phyloP scores from a whole-genome alignment of 352 stramenopile species.

The Pythium folliculosum region DNA sequence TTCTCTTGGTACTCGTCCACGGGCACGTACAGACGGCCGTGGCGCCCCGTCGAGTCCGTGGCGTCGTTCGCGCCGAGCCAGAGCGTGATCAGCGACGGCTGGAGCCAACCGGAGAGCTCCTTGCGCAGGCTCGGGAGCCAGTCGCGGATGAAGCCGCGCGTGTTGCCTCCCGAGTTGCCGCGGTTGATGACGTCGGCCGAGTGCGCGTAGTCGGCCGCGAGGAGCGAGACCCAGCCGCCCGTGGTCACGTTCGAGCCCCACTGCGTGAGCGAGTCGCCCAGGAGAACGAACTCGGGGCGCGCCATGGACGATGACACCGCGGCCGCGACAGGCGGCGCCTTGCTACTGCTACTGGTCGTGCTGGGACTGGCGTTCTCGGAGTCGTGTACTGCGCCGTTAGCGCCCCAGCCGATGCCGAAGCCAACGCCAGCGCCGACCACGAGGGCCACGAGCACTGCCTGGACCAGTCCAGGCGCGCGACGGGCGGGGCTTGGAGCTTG shows the following conservation, averaged over 20 bases:
- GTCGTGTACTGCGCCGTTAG: too few relatives aligned
- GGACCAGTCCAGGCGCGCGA: too few relatives aligned
- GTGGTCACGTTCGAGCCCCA: constrained; percentile 23
- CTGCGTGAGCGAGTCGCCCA: constrained; percentile 70
- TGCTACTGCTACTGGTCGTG: too few relatives aligned
- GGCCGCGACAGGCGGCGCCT: too few relatives aligned
- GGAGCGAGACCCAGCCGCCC: constrained; percentile 43
- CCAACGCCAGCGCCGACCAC: background rate
- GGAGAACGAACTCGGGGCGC: too few relatives aligned
- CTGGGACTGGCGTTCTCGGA: too few relatives aligned
- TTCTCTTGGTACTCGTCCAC: constrained; percentile 48
- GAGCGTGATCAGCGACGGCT: constrained; percentile 45
- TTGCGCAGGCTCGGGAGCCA: constrained; percentile 42
- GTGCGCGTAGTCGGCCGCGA: constrained; percentile 54
- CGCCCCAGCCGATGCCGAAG: background rate
- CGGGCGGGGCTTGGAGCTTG: too few relatives aligned
- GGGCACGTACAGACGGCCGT: constrained; percentile 45
- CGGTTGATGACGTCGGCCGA: constrained; percentile 60
- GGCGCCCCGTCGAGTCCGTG: constrained; percentile 33
- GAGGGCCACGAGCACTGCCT: background rate
- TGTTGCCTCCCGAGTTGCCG: constrained; percentile 44
- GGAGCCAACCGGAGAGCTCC: constrained; percentile 35
- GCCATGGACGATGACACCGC: too few relatives aligned
- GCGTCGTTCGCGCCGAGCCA: constrained; percentile 71
- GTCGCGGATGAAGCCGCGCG: constrained; percentile 36